A percentile compares a stretch with the other conserved stretches of the same genome.
phyloP scores from a whole-genome alignment of 768 basidiomycete genomes.

The Termitomyces sp. region DNA sequence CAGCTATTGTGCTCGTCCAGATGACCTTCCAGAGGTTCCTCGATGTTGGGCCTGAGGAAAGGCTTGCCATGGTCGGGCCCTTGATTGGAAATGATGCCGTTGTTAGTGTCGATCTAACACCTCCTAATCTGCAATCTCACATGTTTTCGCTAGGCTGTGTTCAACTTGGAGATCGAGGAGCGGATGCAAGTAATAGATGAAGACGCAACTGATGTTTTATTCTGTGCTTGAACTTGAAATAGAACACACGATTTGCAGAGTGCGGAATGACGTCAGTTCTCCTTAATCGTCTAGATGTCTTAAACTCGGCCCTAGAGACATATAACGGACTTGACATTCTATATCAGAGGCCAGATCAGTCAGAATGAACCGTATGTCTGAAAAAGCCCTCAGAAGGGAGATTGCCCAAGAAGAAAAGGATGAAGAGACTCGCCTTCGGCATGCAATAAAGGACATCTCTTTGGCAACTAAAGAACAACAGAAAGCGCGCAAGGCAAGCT shows the following conservation, averaged over 20 bases:
- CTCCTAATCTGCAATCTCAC: not conserved
- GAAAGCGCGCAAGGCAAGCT: constrained; percentile 46
- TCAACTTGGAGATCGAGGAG: constrained; percentile 9
- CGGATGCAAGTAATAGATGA: constrained; percentile 2
- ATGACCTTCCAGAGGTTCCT: constrained; percentile 51
- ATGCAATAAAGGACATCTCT: constrained; percentile 47
- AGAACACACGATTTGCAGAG: not conserved
- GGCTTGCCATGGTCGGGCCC: constrained; percentile 37
- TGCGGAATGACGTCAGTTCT: constrained; percentile 6
- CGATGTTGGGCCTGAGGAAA: constrained; percentile 38
- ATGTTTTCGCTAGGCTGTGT: constrained; percentile 2
- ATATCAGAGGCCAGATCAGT: not conserved
- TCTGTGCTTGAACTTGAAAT: constrained; percentile 2
- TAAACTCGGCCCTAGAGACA: not conserved
- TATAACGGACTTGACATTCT: not conserved
- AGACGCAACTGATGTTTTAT: not conserved
- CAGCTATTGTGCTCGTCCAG: constrained; percentile 57
- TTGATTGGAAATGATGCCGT: constrained; percentile 46
- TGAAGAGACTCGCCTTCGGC: constrained; percentile 45
- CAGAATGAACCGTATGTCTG: constrained; percentile 6
- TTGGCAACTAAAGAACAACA: constrained; percentile 46
- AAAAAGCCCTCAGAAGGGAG: constrained; percentile 34
- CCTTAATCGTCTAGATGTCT: constrained; percentile 3
- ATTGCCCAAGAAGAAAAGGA: constrained; percentile 44
- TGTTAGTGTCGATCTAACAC: constrained; percentile 30